Percentiles rank a stretch among this genome's conserved stretches.
phyloP scores from a whole-genome alignment of 768 basidiomycete species.

The Stropharia rugosoannulata region DNA sequence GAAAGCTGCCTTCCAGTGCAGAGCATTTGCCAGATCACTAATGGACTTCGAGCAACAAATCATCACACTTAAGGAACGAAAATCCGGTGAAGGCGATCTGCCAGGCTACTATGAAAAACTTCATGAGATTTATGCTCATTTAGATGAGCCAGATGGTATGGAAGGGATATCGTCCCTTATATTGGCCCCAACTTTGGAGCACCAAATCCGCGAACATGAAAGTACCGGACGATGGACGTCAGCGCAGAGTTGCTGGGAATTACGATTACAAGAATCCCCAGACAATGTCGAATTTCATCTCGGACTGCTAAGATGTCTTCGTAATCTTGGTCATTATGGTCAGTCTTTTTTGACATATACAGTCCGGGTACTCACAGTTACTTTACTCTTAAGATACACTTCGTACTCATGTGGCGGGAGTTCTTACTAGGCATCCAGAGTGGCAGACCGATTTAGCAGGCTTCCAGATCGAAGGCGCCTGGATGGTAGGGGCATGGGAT shows the following conservation, averaged over 20 bases:
- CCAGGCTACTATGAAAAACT: slow-evolving; percentile 82
- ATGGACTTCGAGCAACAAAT: slow-evolving; percentile 94
- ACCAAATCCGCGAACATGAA: slow-evolving; percentile 97
- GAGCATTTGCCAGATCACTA: slow-evolving; percentile 88
- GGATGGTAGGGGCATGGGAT: slow-evolving; percentile 94
- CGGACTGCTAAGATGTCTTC: slow-evolving; percentile 85
- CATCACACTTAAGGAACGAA: slow-evolving; percentile 44
- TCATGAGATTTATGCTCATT: slow-evolving; percentile 93
- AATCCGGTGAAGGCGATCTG: slow-evolving; percentile 45
- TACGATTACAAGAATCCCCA: slow-evolving; percentile 85
- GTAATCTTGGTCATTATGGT: slow-evolving; percentile 98
- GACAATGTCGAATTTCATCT: slow-evolving; percentile 88
- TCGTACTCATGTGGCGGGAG: slow-evolving; percentile 90
- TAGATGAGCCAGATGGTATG: slow-evolving; percentile 99
- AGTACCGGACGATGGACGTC: slow-evolving; percentile 97
- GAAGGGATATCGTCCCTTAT: slow-evolving; percentile 92
- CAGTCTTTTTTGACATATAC: slow-evolving; percentile 21
- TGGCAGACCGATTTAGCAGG: slow-evolving; percentile 79
- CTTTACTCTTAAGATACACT: slow-evolving; percentile 69
- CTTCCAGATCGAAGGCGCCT: slow-evolving; percentile 91
- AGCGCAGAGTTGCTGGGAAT: slow-evolving; percentile 99
- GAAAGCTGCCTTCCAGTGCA: slow-evolving; percentile 91
- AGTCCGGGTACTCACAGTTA: not conserved
- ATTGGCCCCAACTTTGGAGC: slow-evolving; percentile 85
- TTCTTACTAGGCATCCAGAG: slow-evolving; percentile 79